Conservation (phyloP, 2,329 filamentous ascomycete genomes). For the Penicillium janthinellum region DNA sequence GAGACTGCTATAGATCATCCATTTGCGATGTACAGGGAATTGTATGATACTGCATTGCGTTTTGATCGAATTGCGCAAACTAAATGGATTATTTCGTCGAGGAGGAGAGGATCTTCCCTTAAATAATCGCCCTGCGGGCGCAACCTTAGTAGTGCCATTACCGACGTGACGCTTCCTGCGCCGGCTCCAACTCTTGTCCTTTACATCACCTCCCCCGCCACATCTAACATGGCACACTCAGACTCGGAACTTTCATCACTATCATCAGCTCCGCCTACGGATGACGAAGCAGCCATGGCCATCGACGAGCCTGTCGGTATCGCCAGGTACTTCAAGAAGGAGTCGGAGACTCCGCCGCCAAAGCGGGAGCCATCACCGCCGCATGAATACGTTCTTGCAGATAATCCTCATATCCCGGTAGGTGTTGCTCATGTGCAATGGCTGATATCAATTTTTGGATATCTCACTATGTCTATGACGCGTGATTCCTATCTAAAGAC, state of each 20-base stretch:
- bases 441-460: slow-evolving; percentile 40
- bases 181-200: slow-evolving; percentile 28
- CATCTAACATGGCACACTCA: slow-evolving; percentile 49
- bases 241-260: slow-evolving; percentile 61
- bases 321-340: slow-evolving; percentile 52
- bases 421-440: slow-evolving; percentile 47
- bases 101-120: slow-evolving; percentile 10
- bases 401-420: slow-evolving; percentile 91
- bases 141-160: slow-evolving; percentile 2
- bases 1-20: neutral
- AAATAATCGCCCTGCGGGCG: slow-evolving; percentile 21
- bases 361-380: slow-evolving; percentile 86
- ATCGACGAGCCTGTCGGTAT: slow-evolving; percentile 47
- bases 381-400: slow-evolving; percentile 85
- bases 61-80: neutral
- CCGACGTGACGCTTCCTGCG: slow-evolving; percentile 27
- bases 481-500: slow-evolving; percentile 34
- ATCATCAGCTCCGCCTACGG: slow-evolving; percentile 61
- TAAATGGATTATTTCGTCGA: neutral
- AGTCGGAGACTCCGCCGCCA: slow-evolving; percentile 61
- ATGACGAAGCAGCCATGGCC: slow-evolving; percentile 55
- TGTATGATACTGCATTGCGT: neutral
- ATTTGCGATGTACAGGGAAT: neutral
- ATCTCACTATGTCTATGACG: slow-evolving; percentile 21
- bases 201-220: slow-evolving; percentile 31